Evolutionary conservation across 2,329 filamentous ascomycete species (phyloP).

Genomic region (Stemphylium beticola): DNA sequence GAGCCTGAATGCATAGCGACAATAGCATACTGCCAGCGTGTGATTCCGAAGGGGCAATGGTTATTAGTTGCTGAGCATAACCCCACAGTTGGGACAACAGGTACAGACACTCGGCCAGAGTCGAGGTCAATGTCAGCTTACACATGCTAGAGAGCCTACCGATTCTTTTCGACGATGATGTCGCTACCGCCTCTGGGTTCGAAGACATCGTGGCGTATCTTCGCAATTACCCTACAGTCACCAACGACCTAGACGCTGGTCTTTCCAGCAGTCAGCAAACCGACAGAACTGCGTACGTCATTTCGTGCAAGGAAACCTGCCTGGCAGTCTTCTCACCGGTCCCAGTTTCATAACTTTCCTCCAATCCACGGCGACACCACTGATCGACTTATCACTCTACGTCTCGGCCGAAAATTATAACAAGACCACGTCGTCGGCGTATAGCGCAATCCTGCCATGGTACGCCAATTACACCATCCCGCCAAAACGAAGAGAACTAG

Average conservation of each 20-base stretch:
- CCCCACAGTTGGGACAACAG: conserved; percentile 71
- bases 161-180: conserved; percentile 60
- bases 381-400: conserved; percentile 87
- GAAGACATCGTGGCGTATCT: conserved; percentile 66
- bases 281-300: conserved; percentile 51
- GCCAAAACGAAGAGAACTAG: conserved; percentile 71
- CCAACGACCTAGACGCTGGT: conserved; percentile 37
- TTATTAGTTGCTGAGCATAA: conserved; percentile 58
- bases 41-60: conserved; percentile 61
- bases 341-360: conserved; percentile 68
- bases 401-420: conserved; percentile 89
- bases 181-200: conserved; percentile 66
- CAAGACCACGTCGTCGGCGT: conserved; percentile 76
- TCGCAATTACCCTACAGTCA: conserved; percentile 32
- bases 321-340: background rate
- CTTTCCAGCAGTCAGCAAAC: conserved; percentile 42
- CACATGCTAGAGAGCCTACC: conserved; percentile 60
- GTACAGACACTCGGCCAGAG: conserved; percentile 23
- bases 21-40: conserved; percentile 75
- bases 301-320: too few relatives aligned
- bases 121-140: conserved; percentile 4
- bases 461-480: conserved; percentile 89
- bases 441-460: conserved; percentile 79
- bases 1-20: conserved; percentile 88
- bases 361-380: conserved; percentile 72